Base-by-base conservation (phyloP, 352 stramenopile species). In the Phytophthora sansomeana region DNA sequence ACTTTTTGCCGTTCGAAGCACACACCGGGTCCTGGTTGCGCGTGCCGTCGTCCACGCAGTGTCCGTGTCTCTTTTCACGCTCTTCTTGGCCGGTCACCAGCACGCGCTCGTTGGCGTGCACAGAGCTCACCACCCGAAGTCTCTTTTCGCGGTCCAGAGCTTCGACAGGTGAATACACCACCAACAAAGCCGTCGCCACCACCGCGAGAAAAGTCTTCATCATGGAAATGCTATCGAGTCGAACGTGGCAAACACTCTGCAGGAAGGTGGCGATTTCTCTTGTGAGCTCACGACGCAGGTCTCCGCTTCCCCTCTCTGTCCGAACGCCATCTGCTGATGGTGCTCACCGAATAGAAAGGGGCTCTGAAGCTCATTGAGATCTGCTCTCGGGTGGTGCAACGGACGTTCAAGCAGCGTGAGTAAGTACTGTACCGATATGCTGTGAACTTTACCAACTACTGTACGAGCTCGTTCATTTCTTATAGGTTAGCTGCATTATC, bases 1-100 rank as follows among this genome's bases (percentile, higher is more conserved):
- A 81, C 32, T 78, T 69, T 35, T 75, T 80, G 61, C 80, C 78
- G 58, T 89, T 80, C 28, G 78, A 83, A 16, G 52, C 78, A 49
- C 80, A 89, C 33, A 87, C 76, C 2, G 63, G 71, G 9, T 72
- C 67, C 26, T 74, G 51, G 14, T 84, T 72, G 39, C 80, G 74
- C 48, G 72, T 84, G 58, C 80, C 83, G 26, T 72, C 58, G 16
- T 62, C 61, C 28, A 67, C 46, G 21, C 76, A 85, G 58, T 74
- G 29, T 7, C 47, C 48, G 39, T 72, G 46, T 2, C 49, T 63
- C 43, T 63, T 72, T 24, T 62, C 44, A 36, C 59, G 59, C 42
- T 68, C 21, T 16, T 75, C 74, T 11, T 67, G 47, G 5, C 6
- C 54, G 44, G 11, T 60, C 30, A 74, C 69, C 14, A 61, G 48